Evolutionary conservation across 2,329 filamentous ascomycete genomes (phyloP), one percentile per base, ranked within the genome.

Genomic region (Penicillium olsonii): DNA sequence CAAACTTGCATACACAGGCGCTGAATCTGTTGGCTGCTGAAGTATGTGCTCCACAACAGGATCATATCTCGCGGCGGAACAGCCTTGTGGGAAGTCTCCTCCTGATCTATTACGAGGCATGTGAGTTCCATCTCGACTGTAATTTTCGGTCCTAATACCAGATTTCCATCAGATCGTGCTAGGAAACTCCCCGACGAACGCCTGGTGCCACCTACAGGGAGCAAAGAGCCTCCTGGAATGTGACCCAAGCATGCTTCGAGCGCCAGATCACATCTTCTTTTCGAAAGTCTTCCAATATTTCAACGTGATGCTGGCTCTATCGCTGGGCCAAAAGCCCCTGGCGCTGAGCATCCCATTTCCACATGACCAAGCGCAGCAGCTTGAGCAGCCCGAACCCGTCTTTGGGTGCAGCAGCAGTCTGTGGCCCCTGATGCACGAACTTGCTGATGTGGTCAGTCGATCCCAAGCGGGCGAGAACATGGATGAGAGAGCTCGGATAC

Each of bases 81-180:
- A 19, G 38, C 14, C n/a, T 50, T 3, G 48, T 37, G 14, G 33
- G 42, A 8, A 50, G 42, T 20, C 31, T 50, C 14, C 35, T 50
- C 22, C 24, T 50, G 18, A 50, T 50, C 6, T 50, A 50, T 18
- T 50, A 50, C n/a, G 48, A 50, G 38, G 48, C 46, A 34, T 35
- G 33, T 3, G 2, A 31, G 18, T 45, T 24, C 12, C 10, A 9
- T 17, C 26, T 9, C 12, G 34, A 14, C n/a, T 31, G 27, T 31
- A 5, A 14, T 3, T 3, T 14, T 5, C 14, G 12, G 27, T 10
- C 12, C n/a, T 31, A 15, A 19, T 45, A 22, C 29, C n/a, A 9
- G 10, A n/a, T 3, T 11, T 7, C 2, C 18, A 33, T 17, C n/a
- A 50, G 48, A 50, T 50, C 19, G 48, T 50, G 7, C 42, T 50